phyloP scores from a whole-genome alignment of 1,284 basidiomycete genomes.

The Melampsora occidentalis region DNA sequence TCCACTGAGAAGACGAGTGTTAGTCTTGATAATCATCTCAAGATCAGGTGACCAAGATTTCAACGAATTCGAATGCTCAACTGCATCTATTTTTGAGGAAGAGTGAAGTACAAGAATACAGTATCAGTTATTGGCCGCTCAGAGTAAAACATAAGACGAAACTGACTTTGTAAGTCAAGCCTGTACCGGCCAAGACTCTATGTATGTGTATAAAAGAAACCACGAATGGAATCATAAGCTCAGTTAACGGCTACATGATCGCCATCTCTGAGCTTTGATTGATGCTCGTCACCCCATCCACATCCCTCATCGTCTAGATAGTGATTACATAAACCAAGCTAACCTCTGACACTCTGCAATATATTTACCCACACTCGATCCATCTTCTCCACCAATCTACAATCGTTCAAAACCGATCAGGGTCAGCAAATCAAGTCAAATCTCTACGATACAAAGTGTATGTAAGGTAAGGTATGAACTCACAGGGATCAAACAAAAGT shows the following conservation, averaged over 20 bases:
- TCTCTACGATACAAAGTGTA: too few species aligned
- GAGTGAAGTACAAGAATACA: background rate
- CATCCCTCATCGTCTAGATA: background rate
- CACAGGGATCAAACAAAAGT: slow-evolving; percentile 41
- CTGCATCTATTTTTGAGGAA: background rate
- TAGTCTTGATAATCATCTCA: background rate
- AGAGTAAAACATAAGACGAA: too few species aligned
- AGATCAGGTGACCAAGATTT: background rate
- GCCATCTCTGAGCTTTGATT: too few species aligned
- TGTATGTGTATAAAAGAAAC: background rate
- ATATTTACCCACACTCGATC: slow-evolving; percentile 34
- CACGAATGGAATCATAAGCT: background rate
- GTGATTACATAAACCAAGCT: background rate
- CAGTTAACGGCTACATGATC: too few species aligned
- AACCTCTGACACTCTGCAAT: slow-evolving; percentile 38
- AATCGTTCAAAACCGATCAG: background rate
- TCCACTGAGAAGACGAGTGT: slow-evolving; percentile 8
- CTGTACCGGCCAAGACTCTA: background rate
- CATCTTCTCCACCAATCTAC: slow-evolving; percentile 34
- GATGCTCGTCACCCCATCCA: too few species aligned
- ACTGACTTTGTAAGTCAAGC: slow-evolving; percentile 20
- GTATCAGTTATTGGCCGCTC: background rate
- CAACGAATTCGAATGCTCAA: background rate
- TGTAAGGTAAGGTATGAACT: background rate
- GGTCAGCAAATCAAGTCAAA: background rate